These are phyloP conservation scores for Jimgerdemannia lactiflua DNA, from an alignment of 192 early-diverging fungal genomes.

Conservation along the genomic window DNA sequence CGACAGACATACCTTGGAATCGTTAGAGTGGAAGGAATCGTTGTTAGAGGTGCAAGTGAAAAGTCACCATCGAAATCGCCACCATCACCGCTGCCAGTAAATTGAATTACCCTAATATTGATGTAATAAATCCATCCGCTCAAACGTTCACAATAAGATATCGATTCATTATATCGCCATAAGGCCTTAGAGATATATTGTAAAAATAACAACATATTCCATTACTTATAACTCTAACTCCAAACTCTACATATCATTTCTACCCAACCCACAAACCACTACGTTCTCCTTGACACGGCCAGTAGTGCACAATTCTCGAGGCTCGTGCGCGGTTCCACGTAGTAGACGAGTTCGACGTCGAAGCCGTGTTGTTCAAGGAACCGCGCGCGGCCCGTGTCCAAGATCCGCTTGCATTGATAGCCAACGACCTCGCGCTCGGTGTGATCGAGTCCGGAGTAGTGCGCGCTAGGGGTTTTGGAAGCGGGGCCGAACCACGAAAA, in stretches of 20 bases:
- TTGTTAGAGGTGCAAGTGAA: too few relatives aligned
- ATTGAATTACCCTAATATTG: too few relatives aligned
- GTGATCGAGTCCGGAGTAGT: slow-evolving; percentile 70
- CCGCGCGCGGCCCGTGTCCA: slow-evolving; percentile 68
- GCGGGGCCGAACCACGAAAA: slow-evolving; percentile 1
- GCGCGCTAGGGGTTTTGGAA: slow-evolving; percentile 30
- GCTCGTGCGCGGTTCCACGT: slow-evolving; percentile 56
- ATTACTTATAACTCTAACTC: neutral
- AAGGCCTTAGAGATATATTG: too few relatives aligned
- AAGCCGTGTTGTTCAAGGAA: slow-evolving; percentile 59
- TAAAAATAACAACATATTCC: too few relatives aligned
- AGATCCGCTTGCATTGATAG: slow-evolving; percentile 68
- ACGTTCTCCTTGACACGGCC: slow-evolving; percentile 31
- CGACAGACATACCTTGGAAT: too few relatives aligned
- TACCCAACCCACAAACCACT: neutral
- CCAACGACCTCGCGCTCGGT: slow-evolving; percentile 63
- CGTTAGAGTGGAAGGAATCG: too few relatives aligned
- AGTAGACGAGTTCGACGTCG: slow-evolving; percentile 71
- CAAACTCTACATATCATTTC: neutral
- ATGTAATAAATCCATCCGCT: too few relatives aligned
- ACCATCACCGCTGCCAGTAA: too few relatives aligned
- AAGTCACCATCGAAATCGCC: too few relatives aligned
- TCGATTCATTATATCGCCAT: too few relatives aligned
- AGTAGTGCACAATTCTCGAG: slow-evolving; percentile 78
- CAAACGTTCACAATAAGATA: too few relatives aligned